A percentile compares a stretch with the other conserved stretches of the same genome.
Conservation (phyloP, 768 basidiomycete genomes). For the Suillus variegatus region DNA sequence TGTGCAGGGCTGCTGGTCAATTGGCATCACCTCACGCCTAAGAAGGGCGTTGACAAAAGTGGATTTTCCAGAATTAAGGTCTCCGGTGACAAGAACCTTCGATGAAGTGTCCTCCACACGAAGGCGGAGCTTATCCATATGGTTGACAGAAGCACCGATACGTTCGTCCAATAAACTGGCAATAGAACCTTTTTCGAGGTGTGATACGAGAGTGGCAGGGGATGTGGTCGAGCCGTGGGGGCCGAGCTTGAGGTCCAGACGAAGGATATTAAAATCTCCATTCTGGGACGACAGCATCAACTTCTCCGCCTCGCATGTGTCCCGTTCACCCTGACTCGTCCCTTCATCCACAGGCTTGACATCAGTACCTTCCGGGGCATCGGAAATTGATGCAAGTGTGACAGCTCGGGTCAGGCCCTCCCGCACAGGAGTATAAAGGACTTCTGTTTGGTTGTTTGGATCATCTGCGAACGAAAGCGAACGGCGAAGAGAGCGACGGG, state of each 20-base stretch:
- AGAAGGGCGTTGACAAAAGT: conserved; percentile 97
- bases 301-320: conserved; percentile 32
- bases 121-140: conserved; percentile 81
- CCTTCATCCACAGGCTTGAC: conserved; percentile 20
- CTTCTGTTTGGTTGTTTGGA: conserved; percentile 64
- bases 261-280: conserved; percentile 83
- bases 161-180: conserved; percentile 90
- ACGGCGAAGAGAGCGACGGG: conserved; percentile 52
- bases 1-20: conserved; percentile 98
- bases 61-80: conserved; percentile 97
- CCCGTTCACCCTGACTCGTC: conserved; percentile 24
- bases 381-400: conserved; percentile 55
- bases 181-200: conserved; percentile 91
- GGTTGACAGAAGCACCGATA: conserved; percentile 68
- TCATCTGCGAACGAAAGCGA: conserved; percentile 88
- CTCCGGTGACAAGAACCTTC: conserved; percentile 96
- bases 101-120: conserved; percentile 92
- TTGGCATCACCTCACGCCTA: conserved; percentile 88
- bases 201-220: conserved; percentile 76
- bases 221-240: conserved; percentile 62
- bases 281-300: conserved; percentile 42
- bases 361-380: conserved; percentile 40
- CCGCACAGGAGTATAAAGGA: conserved; percentile 54
- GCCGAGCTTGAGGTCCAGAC: conserved; percentile 91
- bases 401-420: conserved; percentile 56